These are phyloP conservation scores for Kuraishia piskuri DNA, from an alignment of 805 yeast species.

Conservation along the genomic window DNA sequence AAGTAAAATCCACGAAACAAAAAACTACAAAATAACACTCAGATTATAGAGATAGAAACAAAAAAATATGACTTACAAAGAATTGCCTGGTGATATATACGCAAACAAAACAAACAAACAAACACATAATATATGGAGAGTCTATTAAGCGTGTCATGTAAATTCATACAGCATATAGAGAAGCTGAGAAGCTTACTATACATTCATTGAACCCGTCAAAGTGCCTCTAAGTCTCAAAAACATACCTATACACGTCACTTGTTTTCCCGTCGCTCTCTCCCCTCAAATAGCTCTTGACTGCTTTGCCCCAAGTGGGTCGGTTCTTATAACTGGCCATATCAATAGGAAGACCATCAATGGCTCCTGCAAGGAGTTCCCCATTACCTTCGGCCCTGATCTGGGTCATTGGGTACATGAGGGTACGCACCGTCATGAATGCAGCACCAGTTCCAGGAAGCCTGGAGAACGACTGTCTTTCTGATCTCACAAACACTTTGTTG, in stretches of 20 bases:
- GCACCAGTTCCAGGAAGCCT: conserved; percentile 34
- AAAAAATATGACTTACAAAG: too few relatives aligned
- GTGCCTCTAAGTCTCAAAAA: conserved; percentile 1
- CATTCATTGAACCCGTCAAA: not conserved
- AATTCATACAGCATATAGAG: too few relatives aligned
- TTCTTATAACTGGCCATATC: conserved; percentile 49
- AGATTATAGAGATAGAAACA: too few relatives aligned
- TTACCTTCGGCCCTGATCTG: conserved; percentile 31
- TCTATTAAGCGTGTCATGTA: too few relatives aligned
- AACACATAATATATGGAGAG: too few relatives aligned
- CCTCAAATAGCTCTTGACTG: conserved; percentile 30
- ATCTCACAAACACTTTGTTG: conserved; percentile 35
- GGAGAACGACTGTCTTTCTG: conserved; percentile 44
- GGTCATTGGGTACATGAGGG: conserved; percentile 39
- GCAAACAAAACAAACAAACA: too few relatives aligned
- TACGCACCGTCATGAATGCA: conserved; percentile 38
- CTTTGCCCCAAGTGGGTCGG: conserved; percentile 49
- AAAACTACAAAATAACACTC: too few relatives aligned
- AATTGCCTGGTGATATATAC: too few relatives aligned
- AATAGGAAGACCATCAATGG: conserved; percentile 49
- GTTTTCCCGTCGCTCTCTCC: conserved; percentile 18
- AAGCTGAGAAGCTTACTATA: too few relatives aligned
- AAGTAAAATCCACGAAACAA: too few relatives aligned
- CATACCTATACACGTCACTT: not conserved
- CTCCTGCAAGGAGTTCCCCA: conserved; percentile 40